These are phyloP conservation scores for Hypoxylon rubiginosum DNA, from an alignment of 2,329 filamentous ascomycete species.

Conservation along the genomic window DNA sequence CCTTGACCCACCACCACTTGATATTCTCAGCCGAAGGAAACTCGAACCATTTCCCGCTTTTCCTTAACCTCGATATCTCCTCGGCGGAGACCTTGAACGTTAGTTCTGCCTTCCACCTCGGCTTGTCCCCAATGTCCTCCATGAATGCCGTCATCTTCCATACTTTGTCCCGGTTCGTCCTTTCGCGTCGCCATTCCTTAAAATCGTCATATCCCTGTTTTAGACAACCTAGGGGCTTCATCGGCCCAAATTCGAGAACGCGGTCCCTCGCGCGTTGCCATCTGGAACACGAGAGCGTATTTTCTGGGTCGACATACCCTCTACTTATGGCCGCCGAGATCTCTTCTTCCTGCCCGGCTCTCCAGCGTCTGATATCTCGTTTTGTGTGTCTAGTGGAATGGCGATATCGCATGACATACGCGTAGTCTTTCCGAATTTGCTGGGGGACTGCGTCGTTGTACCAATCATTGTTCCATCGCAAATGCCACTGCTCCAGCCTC, in stretches of 20 bases:
- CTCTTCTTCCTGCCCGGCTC: background rate
- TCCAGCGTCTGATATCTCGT: background rate
- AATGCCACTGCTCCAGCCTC: background rate
- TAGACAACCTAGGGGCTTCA: background rate
- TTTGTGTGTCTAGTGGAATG: too few species aligned
- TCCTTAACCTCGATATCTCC: background rate
- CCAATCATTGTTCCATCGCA: slow-evolving; percentile 4
- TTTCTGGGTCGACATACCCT: background rate
- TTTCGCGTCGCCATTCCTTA: slow-evolving; percentile 1
- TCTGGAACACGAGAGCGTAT: background rate
- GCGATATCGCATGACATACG: too few species aligned
- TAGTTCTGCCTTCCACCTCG: slow-evolving; percentile 1
- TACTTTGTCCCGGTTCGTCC: background rate
- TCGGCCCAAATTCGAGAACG: background rate
- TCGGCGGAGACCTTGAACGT: background rate
- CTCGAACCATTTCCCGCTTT: background rate
- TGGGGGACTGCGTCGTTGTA: background rate
- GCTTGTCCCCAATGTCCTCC: slow-evolving; percentile 4
- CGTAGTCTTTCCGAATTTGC: background rate
- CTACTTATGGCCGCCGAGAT: background rate
- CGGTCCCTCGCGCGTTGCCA: background rate
- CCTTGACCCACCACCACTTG: slow-evolving; percentile 5
- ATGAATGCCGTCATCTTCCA: slow-evolving; percentile 3
- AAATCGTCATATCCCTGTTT: slow-evolving; percentile 2
- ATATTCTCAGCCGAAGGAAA: slow-evolving; percentile 5